Conservation (phyloP, 176 grass and related monocot genomes). For the Luzula sylvatica region DNA sequence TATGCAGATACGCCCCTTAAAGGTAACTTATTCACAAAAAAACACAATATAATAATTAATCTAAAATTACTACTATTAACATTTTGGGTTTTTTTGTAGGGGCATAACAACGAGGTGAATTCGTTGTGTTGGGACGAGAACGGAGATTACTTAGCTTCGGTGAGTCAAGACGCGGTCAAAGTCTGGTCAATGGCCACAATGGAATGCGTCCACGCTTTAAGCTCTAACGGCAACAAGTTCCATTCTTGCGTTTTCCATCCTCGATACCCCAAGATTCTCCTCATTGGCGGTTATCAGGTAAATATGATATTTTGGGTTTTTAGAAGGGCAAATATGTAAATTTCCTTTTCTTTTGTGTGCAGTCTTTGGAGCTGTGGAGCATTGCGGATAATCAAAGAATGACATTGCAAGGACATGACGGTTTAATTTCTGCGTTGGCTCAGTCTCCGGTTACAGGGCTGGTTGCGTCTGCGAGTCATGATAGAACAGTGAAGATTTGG, state of each 20-base stretch:
- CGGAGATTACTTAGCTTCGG: slow-evolving; percentile 68
- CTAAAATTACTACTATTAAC: too few relatives aligned
- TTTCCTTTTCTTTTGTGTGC: slow-evolving; percentile 5
- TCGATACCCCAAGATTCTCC: slow-evolving; percentile 50
- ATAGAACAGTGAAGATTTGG: slow-evolving; percentile 87
- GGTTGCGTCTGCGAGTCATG: slow-evolving; percentile 83
- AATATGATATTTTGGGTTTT: background rate
- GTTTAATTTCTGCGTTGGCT: slow-evolving; percentile 58
- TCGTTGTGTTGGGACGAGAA: slow-evolving; percentile 83
- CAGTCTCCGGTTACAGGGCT: slow-evolving; percentile 34
- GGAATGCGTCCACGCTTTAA: slow-evolving; percentile 49
- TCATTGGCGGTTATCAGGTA: slow-evolving; percentile 95
- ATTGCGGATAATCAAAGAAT: slow-evolving; percentile 37
- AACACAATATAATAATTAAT: too few relatives aligned
- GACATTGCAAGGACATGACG: slow-evolving; percentile 47
- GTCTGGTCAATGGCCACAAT: slow-evolving; percentile 59
- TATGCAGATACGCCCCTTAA: slow-evolving; percentile 29
- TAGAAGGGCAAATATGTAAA: background rate
- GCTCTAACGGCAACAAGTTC: slow-evolving; percentile 77
- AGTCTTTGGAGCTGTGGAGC: slow-evolving; percentile 91
- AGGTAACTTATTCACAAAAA: slow-evolving; percentile 61
- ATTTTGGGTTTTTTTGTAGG: slow-evolving; percentile 19
- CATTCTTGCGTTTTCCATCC: slow-evolving; percentile 90
- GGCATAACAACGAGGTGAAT: slow-evolving; percentile 51
- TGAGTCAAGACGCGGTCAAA: slow-evolving; percentile 79